Evolutionary conservation across 2,329 filamentous ascomycete genomes (phyloP).

Genomic region (Fusarium austroafricanum): DNA sequence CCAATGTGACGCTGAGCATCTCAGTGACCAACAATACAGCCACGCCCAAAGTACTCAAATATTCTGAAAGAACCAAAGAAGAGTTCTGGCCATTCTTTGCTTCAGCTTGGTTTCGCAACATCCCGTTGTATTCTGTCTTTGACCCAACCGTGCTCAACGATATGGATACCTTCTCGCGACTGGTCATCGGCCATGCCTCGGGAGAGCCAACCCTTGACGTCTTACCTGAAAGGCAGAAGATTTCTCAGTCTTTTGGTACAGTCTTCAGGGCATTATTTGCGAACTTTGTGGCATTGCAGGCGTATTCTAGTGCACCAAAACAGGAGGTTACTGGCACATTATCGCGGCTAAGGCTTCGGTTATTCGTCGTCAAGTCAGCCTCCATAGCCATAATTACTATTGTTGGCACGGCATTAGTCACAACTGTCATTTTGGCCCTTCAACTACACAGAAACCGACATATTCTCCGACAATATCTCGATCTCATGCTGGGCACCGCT

Average conservation of each 20-base stretch:
- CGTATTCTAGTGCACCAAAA: fast-evolving
- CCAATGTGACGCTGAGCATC: background rate
- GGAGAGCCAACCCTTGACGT: background rate
- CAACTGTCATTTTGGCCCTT: background rate
- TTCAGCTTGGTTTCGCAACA: background rate
- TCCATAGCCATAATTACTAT: background rate
- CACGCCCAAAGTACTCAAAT: background rate
- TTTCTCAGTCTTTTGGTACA: background rate
- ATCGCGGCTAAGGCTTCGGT: background rate
- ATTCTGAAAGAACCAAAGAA: background rate
- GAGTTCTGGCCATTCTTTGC: background rate
- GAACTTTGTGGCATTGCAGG: background rate
- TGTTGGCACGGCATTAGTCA: background rate
- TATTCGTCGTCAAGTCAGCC: background rate
- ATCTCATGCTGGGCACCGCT: background rate
- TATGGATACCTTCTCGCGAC: slow-evolving; percentile 1
- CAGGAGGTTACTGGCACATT: background rate
- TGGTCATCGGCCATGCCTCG: background rate
- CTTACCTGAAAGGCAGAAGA: background rate
- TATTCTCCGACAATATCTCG: background rate
- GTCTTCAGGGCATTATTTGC: background rate
- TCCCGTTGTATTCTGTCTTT: background rate
- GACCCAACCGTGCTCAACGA: background rate
- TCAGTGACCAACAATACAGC: background rate
- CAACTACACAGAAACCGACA: background rate